These are phyloP conservation scores for Botryosphaeria agaves DNA, from an alignment of 2,329 filamentous ascomycete species.

Conservation along the genomic window DNA sequence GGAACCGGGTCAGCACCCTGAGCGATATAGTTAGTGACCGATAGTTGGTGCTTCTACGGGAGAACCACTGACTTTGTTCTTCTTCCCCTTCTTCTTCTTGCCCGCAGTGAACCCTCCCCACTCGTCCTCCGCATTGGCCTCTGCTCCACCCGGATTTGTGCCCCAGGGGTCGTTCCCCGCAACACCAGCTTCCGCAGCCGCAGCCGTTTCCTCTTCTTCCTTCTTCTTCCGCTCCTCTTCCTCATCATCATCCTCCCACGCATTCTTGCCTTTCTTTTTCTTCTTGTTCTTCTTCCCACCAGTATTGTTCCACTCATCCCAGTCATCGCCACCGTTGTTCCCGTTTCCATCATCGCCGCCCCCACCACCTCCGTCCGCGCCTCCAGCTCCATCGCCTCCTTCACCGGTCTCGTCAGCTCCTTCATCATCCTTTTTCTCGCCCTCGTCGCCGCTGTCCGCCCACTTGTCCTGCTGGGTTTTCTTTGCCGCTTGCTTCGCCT, in stretches of 20 bases:
- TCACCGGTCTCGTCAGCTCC: conserved; percentile 15
- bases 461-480: conserved; percentile 20
- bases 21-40: background rate
- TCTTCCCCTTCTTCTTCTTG: conserved; percentile 30
- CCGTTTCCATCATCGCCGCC: conserved; percentile 12
- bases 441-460: conserved; percentile 28
- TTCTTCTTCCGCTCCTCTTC: conserved; percentile 19
- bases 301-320: conserved; percentile 10
- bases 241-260: conserved; percentile 10
- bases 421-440: conserved; percentile 23
- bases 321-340: conserved; percentile 18
- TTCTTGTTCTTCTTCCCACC: conserved; percentile 20
- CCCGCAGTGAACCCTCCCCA: conserved; percentile 32
- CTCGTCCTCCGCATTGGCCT: conserved; percentile 12
- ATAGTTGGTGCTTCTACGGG: background rate
- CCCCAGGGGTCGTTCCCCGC: no score
- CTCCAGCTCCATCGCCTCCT: conserved; percentile 16
- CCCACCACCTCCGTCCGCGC: conserved; percentile 14
- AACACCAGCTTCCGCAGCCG: conserved; percentile 8
- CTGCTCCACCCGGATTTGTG: conserved; percentile 8
- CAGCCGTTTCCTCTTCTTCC: conserved; percentile 17
- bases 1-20: conserved; percentile 3
- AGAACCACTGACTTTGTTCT: conserved; percentile 9
- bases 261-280: conserved; percentile 20
- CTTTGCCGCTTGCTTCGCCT: conserved; percentile 23